Base-by-base conservation (phyloP, 2,329 filamentous ascomycete species). In the Arthrobotrys conoides region DNA sequence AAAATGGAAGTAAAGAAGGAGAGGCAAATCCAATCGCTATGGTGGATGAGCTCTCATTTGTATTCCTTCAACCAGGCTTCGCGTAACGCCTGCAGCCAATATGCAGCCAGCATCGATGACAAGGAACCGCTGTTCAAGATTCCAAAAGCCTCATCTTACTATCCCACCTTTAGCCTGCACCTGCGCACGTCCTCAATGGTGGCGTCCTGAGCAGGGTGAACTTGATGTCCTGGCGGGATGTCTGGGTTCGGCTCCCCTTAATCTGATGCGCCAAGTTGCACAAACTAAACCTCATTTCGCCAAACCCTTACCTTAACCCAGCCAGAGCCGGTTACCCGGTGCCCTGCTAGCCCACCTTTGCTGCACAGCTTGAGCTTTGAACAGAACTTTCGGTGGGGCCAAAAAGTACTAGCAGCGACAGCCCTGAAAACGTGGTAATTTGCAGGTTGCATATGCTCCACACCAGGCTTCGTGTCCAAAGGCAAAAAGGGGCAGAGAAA, bases 251-350 rank as follows among this genome's bases (percentile, higher is more conserved):
- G 68, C 38, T 78, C 75, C 75, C 75, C 75, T 72, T 78, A 72
- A 78, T 72, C 72, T 76, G 71, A 68, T 67, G 75, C 64, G 75
- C 75, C 75, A 78, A 78, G 75, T 51, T 44, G 59, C 72, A 76
- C 55, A 57, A 51, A 20, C 72, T 76, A 61, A 59, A 66, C 65
- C 64, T 27, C 27, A 59, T 55, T 51, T 44, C 33, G 46, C 57
- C 30, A 49, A 38, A 70, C 27, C 44, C 33, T 33, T 41, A 27
- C 30, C 57, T 24, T 27, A 24, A 51, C 20, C n/a, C 24, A 41
- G 10, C 24, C 20, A 16, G 53, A 72, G 68, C 75, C 75, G 75
- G 75, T 64, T 78, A 71, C 68, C 61, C 75, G 75, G 63, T 49
- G 59, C 44, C 38, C 22, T 20, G 38, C 65, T 59, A 59, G 65